Base-by-base conservation (phyloP, 2,329 filamentous ascomycete species). In the Meredithiella fracta region DNA sequence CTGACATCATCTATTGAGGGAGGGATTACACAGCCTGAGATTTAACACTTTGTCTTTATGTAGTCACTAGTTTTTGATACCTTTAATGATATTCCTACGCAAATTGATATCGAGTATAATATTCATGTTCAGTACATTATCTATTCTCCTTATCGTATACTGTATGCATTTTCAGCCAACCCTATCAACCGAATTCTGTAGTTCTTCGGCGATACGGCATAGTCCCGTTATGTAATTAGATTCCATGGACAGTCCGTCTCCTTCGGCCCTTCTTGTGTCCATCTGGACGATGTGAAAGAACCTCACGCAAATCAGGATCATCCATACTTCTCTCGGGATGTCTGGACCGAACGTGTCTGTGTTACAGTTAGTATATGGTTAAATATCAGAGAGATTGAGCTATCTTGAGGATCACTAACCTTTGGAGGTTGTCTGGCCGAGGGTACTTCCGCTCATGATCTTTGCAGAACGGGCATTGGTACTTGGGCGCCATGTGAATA, bases 371-470 rank as follows among this genome's bases (percentile, higher is more conserved):
- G 56, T 42, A 44, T 25, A n/a, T 42, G 22, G 15, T 20, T 1
- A 38, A 57, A n/a, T 22, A 6, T 49, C 11, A 11, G 29, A 11
- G 29, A 5, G 11, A 34, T 34, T 34, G 11, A 54, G 26, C 15
- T 20, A 38, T 15, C 14, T 9, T 15, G 3, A 20, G 20, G 7
- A 37, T 47, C 53, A 66, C 77, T 61, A 74, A 94, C 87, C 91
- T 82, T 72, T 96, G 91, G 56, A 98, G 72, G 72, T 97, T 97
- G 67, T 98, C 92, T 34, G 92, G 92, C 62, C 92, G 77, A 3
- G 92, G 92, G 67, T 97, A 97, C 65, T 85, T 90, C 67, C 96
- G 91, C 66, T 96, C 89, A 61, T 89, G 78, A 64, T 95, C 89
- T 1, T 88, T 86, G 67, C 92, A 98, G 65, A 96, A 97, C 0